Percentiles rank a stretch among this genome's conserved stretches.
phyloP scores from a whole-genome alignment of 2,329 filamentous ascomycete species.

The Calonectria leucothoes region DNA sequence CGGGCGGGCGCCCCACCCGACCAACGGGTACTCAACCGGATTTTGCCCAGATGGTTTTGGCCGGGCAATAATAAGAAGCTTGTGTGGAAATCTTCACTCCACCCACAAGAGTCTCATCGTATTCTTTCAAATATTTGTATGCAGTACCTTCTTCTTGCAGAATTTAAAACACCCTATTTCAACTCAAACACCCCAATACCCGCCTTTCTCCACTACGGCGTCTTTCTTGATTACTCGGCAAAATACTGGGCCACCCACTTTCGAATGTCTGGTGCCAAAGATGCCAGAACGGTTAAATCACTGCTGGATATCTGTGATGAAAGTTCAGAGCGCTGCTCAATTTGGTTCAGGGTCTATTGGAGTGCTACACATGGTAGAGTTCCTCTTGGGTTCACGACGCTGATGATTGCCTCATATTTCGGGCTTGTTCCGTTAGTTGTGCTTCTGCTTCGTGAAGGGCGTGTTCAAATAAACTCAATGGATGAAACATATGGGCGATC shows the following conservation, averaged over 20 bases:
- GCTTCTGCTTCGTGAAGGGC: not conserved
- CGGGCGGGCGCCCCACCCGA: no score
- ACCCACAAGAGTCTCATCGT: not conserved
- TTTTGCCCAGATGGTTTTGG: no score
- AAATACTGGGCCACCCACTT: constrained; percentile 21
- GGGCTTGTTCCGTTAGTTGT: not conserved
- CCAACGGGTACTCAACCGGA: no score
- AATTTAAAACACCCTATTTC: not conserved
- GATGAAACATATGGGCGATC: not conserved
- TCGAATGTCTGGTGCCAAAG: not conserved
- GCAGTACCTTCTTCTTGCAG: not conserved
- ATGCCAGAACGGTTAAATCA: not conserved
- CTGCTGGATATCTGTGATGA: not conserved
- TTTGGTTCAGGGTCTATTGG: constrained; percentile 5
- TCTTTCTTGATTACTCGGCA: constrained; percentile 20
- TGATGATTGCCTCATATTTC: constrained; percentile 7
- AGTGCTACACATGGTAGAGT: not conserved
- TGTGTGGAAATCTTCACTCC: not conserved
- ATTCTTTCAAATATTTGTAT: not conserved
- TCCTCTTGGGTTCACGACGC: not conserved
- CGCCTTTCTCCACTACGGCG: no score
- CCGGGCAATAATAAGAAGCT: no score
- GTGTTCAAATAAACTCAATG: constrained; percentile 1
- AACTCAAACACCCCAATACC: no score
- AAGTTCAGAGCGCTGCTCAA: not conserved